These are phyloP conservation scores for Diatrype stigma DNA, from an alignment of 2,329 filamentous ascomycete species.

Conservation along the genomic window DNA sequence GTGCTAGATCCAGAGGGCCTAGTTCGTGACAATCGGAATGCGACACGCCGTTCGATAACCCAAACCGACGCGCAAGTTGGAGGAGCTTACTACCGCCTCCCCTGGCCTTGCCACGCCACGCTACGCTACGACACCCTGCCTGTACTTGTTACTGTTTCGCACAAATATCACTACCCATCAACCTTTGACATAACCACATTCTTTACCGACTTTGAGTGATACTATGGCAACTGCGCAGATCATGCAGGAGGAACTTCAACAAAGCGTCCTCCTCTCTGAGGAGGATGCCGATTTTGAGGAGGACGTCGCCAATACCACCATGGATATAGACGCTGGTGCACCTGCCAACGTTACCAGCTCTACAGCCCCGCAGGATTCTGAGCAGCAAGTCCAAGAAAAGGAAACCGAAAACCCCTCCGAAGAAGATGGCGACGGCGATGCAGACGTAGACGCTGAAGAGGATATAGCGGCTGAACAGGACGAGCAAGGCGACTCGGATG, in stretches of 20 bases:
- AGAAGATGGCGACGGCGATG: slow-evolving; percentile 14
- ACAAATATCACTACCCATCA: background rate
- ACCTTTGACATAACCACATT: background rate
- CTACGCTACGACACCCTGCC: too few species aligned
- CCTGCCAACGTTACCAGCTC: slow-evolving; percentile 12
- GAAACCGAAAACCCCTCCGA: slow-evolving; percentile 17
- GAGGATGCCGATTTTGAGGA: slow-evolving; percentile 39
- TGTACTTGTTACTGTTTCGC: background rate
- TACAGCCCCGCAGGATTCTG: slow-evolving; percentile 10
- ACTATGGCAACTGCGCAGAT: slow-evolving; percentile 49
- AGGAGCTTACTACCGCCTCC: background rate
- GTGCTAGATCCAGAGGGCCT: background rate
- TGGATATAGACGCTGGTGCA: slow-evolving; percentile 20
- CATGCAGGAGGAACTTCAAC: slow-evolving; percentile 55
- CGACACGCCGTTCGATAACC: background rate
- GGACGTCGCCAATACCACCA: slow-evolving; percentile 27
- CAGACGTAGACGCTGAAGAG: slow-evolving; percentile 18
- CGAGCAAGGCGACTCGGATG: slow-evolving; percentile 12
- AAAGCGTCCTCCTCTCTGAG: slow-evolving; percentile 49
- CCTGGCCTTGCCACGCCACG: background rate
- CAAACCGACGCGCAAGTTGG: background rate
- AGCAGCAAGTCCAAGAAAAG: slow-evolving; percentile 3
- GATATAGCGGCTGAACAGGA: slow-evolving; percentile 6
- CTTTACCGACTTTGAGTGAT: background rate
- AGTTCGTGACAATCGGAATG: background rate